Conservation (phyloP, 1,284 basidiomycete genomes). For the Ceratorhiza oryzae-sativae region DNA sequence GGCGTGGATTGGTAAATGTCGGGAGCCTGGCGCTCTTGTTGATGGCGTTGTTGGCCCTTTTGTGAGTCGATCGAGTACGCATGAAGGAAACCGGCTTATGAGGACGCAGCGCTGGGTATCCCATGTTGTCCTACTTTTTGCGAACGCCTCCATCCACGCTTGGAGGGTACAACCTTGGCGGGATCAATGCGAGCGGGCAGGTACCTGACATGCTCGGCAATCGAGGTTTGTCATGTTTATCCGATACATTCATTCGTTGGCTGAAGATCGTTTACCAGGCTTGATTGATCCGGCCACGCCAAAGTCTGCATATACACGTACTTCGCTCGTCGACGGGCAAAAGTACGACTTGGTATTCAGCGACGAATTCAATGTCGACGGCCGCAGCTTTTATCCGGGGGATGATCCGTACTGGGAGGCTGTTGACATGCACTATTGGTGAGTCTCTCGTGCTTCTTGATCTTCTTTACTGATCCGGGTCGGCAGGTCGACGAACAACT, state of each 20-base stretch:
- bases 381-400: slow-evolving; percentile 56
- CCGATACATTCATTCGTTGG: background rate
- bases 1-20: slow-evolving; percentile 74
- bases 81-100: background rate
- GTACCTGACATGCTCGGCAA: slow-evolving; percentile 61
- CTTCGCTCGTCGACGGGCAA: slow-evolving; percentile 62
- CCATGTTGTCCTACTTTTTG: slow-evolving; percentile 75
- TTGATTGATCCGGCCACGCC: slow-evolving; percentile 76
- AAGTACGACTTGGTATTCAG: slow-evolving; percentile 72
- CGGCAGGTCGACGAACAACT: slow-evolving; percentile 42
- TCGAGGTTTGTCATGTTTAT: slow-evolving; percentile 50
- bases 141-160: slow-evolving; percentile 57
- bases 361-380: slow-evolving; percentile 69
- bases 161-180: slow-evolving; percentile 80
- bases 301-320: slow-evolving; percentile 62
- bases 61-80: slow-evolving; percentile 58
- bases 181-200: slow-evolving; percentile 82
- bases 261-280: slow-evolving; percentile 39
- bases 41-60: slow-evolving; percentile 69
- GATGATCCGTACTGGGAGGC: slow-evolving; percentile 79
- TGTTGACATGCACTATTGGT: slow-evolving; percentile 77
- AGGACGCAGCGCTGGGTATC: slow-evolving; percentile 69
- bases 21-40: slow-evolving; percentile 77
- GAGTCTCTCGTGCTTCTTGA: background rate
- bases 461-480: background rate